phyloP scores from a whole-genome alignment of 352 stramenopile species.

The Phytophthora sojae region DNA sequence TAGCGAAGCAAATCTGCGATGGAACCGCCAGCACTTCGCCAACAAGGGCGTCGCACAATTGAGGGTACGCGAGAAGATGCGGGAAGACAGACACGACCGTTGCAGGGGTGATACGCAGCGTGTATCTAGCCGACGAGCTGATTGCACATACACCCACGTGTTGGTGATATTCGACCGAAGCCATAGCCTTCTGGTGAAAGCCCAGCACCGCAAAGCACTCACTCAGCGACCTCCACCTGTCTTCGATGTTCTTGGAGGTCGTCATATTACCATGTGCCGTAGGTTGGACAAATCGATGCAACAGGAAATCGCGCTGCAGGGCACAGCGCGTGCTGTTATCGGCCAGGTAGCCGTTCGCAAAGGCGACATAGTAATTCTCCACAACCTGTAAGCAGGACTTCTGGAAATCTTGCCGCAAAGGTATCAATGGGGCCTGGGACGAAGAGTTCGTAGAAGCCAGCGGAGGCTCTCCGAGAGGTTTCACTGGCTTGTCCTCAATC shows the following conservation, averaged over 20 bases:
- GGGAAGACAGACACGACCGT: not conserved
- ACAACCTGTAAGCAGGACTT: not conserved
- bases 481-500: not conserved
- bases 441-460: not conserved
- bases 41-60: not conserved
- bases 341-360: conserved; percentile 1
- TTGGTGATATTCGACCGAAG: not conserved
- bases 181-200: conserved; percentile 8
- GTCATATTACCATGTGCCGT: not conserved
- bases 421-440: too few species aligned
- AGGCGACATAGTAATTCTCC: conserved; percentile 6
- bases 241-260: not conserved
- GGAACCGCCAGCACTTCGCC: conserved; percentile 5
- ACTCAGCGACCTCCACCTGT: conserved; percentile 2
- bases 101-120: conserved; percentile 2
- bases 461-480: too few species aligned
- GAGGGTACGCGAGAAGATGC: not conserved
- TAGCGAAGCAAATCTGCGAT: conserved; percentile 13
- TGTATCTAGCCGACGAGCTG: conserved; percentile 1
- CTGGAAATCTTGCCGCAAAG: not conserved
- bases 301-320: not conserved
- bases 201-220: conserved; percentile 7
- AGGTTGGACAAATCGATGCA: not conserved
- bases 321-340: not conserved
- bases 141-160: not conserved